Evolutionary conservation across 306 rosid species (phyloP).

Genomic region (Quercus rubra): DNA sequence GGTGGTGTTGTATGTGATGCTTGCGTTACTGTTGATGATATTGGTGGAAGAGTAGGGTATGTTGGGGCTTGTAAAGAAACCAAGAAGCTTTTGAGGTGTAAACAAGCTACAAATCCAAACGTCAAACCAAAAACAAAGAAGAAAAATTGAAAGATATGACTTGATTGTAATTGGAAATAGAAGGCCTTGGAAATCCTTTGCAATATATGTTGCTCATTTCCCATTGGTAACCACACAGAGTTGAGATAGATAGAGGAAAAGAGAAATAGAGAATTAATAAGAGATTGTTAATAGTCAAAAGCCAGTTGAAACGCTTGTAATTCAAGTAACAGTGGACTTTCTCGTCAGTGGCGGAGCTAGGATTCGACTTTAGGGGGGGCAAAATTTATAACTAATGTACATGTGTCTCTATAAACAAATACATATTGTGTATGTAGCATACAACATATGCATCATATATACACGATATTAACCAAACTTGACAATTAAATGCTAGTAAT

Average conservation of each 20-base stretch:
- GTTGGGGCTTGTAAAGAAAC: slow-evolving; percentile 14
- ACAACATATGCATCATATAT: no score
- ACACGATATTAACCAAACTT: no score
- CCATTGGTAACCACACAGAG: not conserved
- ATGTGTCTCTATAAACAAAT: no score
- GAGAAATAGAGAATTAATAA: slow-evolving; percentile 6
- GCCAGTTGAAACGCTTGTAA: not conserved
- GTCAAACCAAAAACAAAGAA: slow-evolving; percentile 43
- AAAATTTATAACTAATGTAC: no score
- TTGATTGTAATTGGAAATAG: slow-evolving; percentile 2
- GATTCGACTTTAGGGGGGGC: no score
- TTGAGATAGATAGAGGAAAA: not conserved
- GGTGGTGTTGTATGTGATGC: not conserved
- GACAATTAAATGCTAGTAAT: no score
- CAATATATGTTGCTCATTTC: not conserved
- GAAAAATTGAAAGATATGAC: slow-evolving; percentile 22
- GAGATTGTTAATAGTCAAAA: slow-evolving; percentile 2
- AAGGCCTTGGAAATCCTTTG: not conserved
- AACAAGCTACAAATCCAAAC: slow-evolving; percentile 31
- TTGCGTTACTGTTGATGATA: not conserved
- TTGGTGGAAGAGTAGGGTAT: not conserved
- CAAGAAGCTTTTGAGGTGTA: slow-evolving; percentile 29
- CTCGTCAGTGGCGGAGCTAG: no score
- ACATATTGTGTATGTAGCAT: no score
- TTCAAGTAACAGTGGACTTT: slow-evolving; percentile 3